Base-by-base conservation (phyloP, 306 rosid genomes). In the Lathyrus tuberosus region DNA sequence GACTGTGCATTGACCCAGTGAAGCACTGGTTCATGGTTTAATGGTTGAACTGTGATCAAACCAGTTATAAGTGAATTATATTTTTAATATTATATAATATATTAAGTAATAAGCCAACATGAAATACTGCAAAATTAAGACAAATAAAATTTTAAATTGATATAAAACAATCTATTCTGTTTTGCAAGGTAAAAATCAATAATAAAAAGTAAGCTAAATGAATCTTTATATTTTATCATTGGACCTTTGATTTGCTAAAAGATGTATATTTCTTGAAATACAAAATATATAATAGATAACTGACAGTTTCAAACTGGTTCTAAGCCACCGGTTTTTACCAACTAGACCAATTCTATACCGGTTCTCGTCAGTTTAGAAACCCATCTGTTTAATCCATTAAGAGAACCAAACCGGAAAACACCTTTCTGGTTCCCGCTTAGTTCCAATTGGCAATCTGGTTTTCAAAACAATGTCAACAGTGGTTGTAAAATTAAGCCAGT, bases 401-500 rank as follows among this genome's bases (percentile, higher is more conserved):
- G 26, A 22, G 15, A 54, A 54, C 16, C 61, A 54, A 24, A 54
- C 16, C 24, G 26, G 9, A 35, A 54, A 24, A 54, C 35, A 54
- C 4, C 61, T 22, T 5, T 24, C 13, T 54, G 4, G 38, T 54
- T 24, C 4, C 9, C 1, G 4, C 7, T 24, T 54, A 5, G 35
- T 54, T 24, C 16, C 4, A 13, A 4, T 20, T 11, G 5, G 59
- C 7, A 10, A 20, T 52, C 59, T 1, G 31, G 14, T 54, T 54
- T 24, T 24, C 13, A 54, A 12, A 24, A 24, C 35, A 24, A 57
- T 57, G 62, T 51, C 41, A 64, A 51, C 1, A 16, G 24, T 52
- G 71, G 26, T 49, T 24, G 15, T 33, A 70, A 13, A 70, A 77
- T 10, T 26, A 43, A 17, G 63, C 16, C 46, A 40, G 46, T 16